Base-by-base conservation (phyloP, 805 yeast genomes). In the Myxozyma vanderwaltii region DNA sequence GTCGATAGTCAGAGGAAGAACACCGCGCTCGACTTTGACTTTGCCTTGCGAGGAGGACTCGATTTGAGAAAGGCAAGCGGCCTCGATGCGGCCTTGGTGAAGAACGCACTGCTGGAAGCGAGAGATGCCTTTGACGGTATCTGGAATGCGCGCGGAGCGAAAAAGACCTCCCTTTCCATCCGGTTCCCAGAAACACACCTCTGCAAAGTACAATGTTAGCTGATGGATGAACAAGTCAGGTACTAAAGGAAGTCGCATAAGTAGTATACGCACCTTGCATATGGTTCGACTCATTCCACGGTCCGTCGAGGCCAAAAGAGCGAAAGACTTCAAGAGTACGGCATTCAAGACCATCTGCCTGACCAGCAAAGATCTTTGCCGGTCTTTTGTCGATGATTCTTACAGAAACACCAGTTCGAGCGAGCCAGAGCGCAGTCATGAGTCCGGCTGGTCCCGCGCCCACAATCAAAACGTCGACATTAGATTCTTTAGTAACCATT, bases 391-490 rank as follows among this genome's bases (percentile, higher is more conserved):
- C 76, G 50, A 73, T 67, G 44, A 73, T 69, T 8, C 71, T 62
- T 53, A 67, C 67, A 15, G 70, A 55, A 15, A 68, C 58, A 3
- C 75, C 76, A 19, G 71, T 57, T 15, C 75, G 62, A 8, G 75
- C 71, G n/a, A 71, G 64, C 66, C 70, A 65, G 27, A 54, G 58
- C 7, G 75, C 76, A 12, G 71, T 63, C 76, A 74, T 74, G 40
- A 70, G 67, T 6, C 77, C 76, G 7, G 77, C 73, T 13, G 77
- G 77, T 15, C 77, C 77, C 23, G 77, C 77, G 17, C 77, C 77
- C 35, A 74, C 67, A 26, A 74, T 71, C n/a, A 74, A 63, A 5
- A 74, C 76, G 59, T 74, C 76, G 17, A 39, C 41, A 19, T 21
- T 33, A 2, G 50, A 33, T 43, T 52, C 56, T 4, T 35, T 10